Evolutionary conservation across 164 flowering plant genomes (phyloP), one percentile per base, ranked within the genome.

Genomic region (Malania oleifera): DNA sequence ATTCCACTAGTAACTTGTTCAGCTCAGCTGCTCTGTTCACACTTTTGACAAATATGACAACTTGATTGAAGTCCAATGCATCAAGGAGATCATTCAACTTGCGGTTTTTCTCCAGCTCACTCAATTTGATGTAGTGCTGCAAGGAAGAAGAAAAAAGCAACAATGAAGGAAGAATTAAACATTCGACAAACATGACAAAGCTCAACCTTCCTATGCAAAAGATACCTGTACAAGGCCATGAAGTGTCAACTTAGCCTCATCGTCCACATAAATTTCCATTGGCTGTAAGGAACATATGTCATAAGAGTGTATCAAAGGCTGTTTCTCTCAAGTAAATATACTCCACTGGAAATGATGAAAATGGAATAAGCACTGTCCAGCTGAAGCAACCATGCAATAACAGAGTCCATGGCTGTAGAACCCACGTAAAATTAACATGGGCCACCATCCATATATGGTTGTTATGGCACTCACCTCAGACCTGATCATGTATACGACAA

Each of bases 241-340:
- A 12, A 93, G 82, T 55, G 99, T 93, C 80, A 93, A 72, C 80
- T 93, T 93, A 47, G 99, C 97, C 65, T 93, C 99, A 57, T 92
- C 98, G 28, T 93, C 99, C 37, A 93, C 99, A 79, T 93, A 93
- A 58, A 93, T 93, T 77, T 93, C 99, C 99, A 93, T 93, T 12
- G 99, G 99, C 99, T 93, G 99, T 70, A 88, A 88, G 68, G 81
- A 81, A 84, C 67, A 88, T 80, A 84, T 64, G 74, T 71, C 80
- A 89, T 29, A 80, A 80, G 82, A 85, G 68, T 72, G 75, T 53
- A 75, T 83, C 81, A 86, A 84, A 67, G 5, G 69, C 71, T n/a
- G n/a, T n/a, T 74, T 75, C 72, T 82, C 70, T 71, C 80, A 83
- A 74, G 82, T 72, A 70, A 78, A 78, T 61, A 63, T 78, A 78